Conservation (phyloP, 2,329 filamentous ascomycete genomes). For the Epichloe hybrida region DNA sequence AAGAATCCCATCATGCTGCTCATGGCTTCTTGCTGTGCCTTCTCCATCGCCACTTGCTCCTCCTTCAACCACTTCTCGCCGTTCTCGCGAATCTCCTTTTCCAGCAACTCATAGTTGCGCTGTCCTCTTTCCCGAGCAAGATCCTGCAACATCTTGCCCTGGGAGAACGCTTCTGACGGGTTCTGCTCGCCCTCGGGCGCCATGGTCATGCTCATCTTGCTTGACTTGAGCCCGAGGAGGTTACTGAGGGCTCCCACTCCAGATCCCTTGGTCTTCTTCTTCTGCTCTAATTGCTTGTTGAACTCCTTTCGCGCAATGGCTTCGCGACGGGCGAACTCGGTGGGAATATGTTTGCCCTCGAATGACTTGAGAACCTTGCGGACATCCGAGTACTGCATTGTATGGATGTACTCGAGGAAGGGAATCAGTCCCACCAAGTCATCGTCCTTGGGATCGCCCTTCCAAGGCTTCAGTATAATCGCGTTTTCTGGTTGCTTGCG, state of each 20-base stretch:
- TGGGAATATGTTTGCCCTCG: slow-evolving; percentile 76
- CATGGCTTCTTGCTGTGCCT: slow-evolving; percentile 80
- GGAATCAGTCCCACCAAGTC: slow-evolving; percentile 82
- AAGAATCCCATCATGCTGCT: slow-evolving; percentile 80
- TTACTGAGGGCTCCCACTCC: slow-evolving; percentile 57
- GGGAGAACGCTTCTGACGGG: slow-evolving; percentile 62
- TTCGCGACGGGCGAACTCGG: slow-evolving; percentile 81
- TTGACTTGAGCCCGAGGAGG: slow-evolving; percentile 65
- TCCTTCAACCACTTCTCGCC: slow-evolving; percentile 94
- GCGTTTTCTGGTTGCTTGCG: slow-evolving; percentile 93
- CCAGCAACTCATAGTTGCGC: slow-evolving; percentile 76
- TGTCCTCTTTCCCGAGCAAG: slow-evolving; percentile 85
- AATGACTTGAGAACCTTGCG: slow-evolving; percentile 79
- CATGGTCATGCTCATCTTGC: slow-evolving; percentile 48
- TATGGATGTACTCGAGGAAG: slow-evolving; percentile 93
- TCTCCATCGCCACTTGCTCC: slow-evolving; percentile 78
- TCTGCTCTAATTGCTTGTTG: slow-evolving; percentile 61
- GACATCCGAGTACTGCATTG: slow-evolving; percentile 82
- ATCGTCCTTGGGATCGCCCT: slow-evolving; percentile 67
- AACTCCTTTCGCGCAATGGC: slow-evolving; percentile 75
- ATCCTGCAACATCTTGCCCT: slow-evolving; percentile 96
- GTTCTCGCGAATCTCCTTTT: slow-evolving; percentile 84
- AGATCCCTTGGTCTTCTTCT: slow-evolving; percentile 42
- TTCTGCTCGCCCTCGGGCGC: slow-evolving; percentile 52
- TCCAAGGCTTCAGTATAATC: slow-evolving; percentile 84